A percentile compares a stretch with the other conserved stretches of the same genome.
phyloP scores from a whole-genome alignment of 805 yeast genomes.

The Kluyveromyces siamensis region DNA sequence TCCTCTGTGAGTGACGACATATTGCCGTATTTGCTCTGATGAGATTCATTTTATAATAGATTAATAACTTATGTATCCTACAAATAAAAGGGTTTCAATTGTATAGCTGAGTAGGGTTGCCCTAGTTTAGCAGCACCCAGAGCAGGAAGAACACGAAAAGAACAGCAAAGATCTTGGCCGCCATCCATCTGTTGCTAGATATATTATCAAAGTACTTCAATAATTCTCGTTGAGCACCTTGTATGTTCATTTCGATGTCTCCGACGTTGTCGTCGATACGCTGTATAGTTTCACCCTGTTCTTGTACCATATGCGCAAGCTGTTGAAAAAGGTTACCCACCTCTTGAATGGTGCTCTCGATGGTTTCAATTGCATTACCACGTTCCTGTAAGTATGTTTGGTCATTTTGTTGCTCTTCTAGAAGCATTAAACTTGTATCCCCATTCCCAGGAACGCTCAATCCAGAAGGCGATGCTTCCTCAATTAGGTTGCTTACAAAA shows the following conservation, averaged over 20 bases:
- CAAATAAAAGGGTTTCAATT: neutral
- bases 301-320: constrained; percentile 94
- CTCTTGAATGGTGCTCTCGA: constrained; percentile 94
- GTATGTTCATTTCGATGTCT: constrained; percentile 79
- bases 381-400: constrained; percentile 71
- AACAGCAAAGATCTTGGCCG: constrained; percentile 81
- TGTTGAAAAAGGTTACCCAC: constrained; percentile 93
- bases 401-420: constrained; percentile 72
- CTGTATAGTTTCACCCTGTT: constrained; percentile 93
- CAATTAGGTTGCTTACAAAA: constrained; percentile 29
- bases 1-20: too few relatives aligned
- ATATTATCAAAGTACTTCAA: constrained; percentile 82
- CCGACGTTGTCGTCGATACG: constrained; percentile 93
- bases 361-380: constrained; percentile 86
- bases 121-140: constrained; percentile 68
- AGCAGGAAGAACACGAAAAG: constrained; percentile 64
- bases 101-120: neutral
- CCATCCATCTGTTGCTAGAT: constrained; percentile 86
- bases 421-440: constrained; percentile 67
- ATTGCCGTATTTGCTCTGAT: neutral
- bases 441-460: constrained; percentile 1
- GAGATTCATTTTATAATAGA: neutral
- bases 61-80: neutral
- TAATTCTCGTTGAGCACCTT: constrained; percentile 91
- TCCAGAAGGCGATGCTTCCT: constrained; percentile 42